A percentile compares a stretch with the other conserved stretches of the same genome.
Conservation (phyloP, 768 basidiomycete genomes). For the Suillus tomentosus region DNA sequence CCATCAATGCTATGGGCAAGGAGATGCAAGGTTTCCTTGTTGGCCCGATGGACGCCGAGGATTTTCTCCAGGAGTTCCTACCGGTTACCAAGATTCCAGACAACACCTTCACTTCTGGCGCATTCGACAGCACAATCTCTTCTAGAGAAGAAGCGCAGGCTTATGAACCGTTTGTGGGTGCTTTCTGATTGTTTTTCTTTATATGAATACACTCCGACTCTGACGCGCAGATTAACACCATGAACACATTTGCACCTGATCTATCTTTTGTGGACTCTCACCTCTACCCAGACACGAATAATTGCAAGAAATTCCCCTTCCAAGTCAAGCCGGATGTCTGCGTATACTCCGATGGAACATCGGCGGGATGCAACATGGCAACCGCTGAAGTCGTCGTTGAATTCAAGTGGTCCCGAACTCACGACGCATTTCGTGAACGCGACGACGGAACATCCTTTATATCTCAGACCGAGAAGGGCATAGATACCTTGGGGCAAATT, state of each 20-base stretch:
- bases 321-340: conserved; percentile 15
- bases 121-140: background rate
- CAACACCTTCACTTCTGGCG: background rate
- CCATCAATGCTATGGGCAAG: conserved; percentile 9
- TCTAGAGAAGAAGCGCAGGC: background rate
- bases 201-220: background rate
- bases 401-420: conserved; percentile 10
- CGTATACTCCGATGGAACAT: conserved; percentile 6
- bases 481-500: conserved; percentile 26
- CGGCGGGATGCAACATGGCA: background rate
- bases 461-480: background rate
- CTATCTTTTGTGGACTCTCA: conserved; percentile 7
- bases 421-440: conserved; percentile 6
- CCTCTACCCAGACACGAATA: conserved; percentile 1
- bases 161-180: conserved; percentile 12
- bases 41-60: conserved; percentile 11
- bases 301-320: conserved; percentile 4
- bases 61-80: conserved; percentile 14
- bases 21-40: conserved; percentile 7
- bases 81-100: background rate
- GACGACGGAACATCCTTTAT: background rate
- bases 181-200: background rate
- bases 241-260: conserved; percentile 9
- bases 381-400: conserved; percentile 11
- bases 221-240: conserved; percentile 7